Evolutionary conservation across 495 filamentous ascomycete genomes (phyloP).

Genomic region (Geopyxis carbonaria): DNA sequence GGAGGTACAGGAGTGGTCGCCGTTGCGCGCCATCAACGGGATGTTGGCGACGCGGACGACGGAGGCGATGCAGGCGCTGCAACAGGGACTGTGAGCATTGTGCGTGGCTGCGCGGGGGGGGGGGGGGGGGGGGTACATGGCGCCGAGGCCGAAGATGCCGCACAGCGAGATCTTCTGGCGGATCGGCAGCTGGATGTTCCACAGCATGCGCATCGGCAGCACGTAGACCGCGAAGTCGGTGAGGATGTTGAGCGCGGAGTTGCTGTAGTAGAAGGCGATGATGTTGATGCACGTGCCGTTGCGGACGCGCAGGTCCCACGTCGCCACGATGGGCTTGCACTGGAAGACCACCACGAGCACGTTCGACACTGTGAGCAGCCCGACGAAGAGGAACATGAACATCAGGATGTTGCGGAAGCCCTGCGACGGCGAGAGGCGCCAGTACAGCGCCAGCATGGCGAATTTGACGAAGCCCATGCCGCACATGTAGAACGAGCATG

Average conservation of each 20-base stretch:
- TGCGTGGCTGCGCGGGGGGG: too few relatives aligned
- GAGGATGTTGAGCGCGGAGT: conserved; percentile 32
- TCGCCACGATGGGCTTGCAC: conserved; percentile 33
- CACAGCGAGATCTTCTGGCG: conserved; percentile 33
- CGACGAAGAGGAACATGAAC: conserved; percentile 7
- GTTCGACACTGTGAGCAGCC: conserved; percentile 7
- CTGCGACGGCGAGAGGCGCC: conserved; percentile 10
- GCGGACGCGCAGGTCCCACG: conserved; percentile 4
- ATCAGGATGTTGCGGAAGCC: conserved; percentile 9
- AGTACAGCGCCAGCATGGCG: conserved; percentile 16
- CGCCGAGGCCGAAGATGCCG: conserved; percentile 32
- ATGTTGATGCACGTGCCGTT: conserved; percentile 33
- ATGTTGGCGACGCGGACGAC: conserved; percentile 17
- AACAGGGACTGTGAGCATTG: too few relatives aligned
- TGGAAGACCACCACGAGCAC: conserved; percentile 31
- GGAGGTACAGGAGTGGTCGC: conserved; percentile 12
- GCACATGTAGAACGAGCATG: conserved; percentile 19
- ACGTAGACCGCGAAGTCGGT: conserved; percentile 27
- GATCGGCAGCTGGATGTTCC: conserved; percentile 30
- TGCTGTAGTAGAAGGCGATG: conserved; percentile 32
- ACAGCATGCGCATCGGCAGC: conserved; percentile 34
- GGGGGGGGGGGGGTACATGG: too few relatives aligned
- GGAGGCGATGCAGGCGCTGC: conserved; percentile 24
- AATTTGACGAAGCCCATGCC: conserved; percentile 17
- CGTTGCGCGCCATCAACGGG: conserved; percentile 8